Base-by-base conservation (phyloP, 768 basidiomycete genomes). In the Boletus vinaceobasis region DNA sequence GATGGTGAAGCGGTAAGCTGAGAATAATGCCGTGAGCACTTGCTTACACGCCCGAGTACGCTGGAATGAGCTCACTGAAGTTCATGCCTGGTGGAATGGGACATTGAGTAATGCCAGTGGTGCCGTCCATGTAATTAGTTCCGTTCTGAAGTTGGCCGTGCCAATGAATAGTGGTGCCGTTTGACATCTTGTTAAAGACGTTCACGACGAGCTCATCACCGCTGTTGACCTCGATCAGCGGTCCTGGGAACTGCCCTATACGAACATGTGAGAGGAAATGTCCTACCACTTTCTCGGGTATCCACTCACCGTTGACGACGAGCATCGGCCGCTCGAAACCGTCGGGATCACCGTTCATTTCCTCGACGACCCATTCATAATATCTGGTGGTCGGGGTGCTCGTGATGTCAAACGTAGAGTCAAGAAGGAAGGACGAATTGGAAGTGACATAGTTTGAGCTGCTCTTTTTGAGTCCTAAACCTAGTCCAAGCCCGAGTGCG, bases 21-120 rank as follows among this genome's bases (percentile, higher is more conserved):
- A 54, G 36, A 49, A 39, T 15, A 11, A 31, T 8, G 7, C 1
- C 11, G 36, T 62, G 5, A 57, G 50, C 47, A 44, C 32, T 21
- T 31, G 23, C 8, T 29, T 19, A 9, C 11, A 8, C 32, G 32
- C 33, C 35, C 31, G 29, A 29, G 14, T 14, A 40, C 8, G 32
- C 2, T 21, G 44, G 37, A 42, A 51, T 2, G 32, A 7, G n/a
- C 58, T 70, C 56, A 79, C 69, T 51, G 32, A 70, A 70, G 50
- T 73, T 75, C 59, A 72, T 65, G 23, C 78, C 78, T 4, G 80
- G 73, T n/a, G 80, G 80, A 33, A 82, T 82, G 10, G 77, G 76
- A 58, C 82, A 82, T 59, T 82, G 75, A 1, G 80, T 77, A 42
- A 82, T 71, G 9, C 73, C 75, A 8, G 62, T 66, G 0, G 78